phyloP scores from a whole-genome alignment of 1,284 basidiomycete genomes.

The Cutaneotrichosporon curvatum region DNA sequence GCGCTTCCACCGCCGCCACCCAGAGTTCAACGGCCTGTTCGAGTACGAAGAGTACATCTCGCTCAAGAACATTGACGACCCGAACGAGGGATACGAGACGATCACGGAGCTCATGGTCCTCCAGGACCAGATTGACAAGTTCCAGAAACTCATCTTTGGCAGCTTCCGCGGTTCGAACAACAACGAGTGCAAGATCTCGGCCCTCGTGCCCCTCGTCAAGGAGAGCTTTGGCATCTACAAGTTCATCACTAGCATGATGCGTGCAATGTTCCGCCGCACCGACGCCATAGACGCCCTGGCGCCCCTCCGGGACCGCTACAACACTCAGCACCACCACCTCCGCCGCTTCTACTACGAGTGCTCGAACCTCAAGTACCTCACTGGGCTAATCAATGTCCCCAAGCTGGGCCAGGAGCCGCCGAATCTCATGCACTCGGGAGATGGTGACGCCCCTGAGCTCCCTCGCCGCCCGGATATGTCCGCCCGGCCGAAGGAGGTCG shows the following conservation, averaged over 20 bases:
- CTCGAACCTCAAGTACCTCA: constrained; percentile 91
- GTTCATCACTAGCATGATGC: constrained; percentile 94
- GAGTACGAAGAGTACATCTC: constrained; percentile 97
- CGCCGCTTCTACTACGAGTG: constrained; percentile 97
- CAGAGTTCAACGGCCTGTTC: constrained; percentile 92
- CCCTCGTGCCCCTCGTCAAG: constrained; percentile 88
- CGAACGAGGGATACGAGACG: constrained; percentile 95
- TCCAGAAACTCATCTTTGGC: constrained; percentile 91
- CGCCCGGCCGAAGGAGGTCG: constrained; percentile 49
- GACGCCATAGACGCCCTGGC: constrained; percentile 78
- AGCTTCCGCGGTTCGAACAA: constrained; percentile 83
- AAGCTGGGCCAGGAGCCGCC: constrained; percentile 95
- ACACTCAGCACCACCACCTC: constrained; percentile 78
- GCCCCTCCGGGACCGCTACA: constrained; percentile 75
- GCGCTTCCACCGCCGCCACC: constrained; percentile 83
- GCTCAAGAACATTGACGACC: constrained; percentile 91
- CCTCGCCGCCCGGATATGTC: constrained; percentile 69
- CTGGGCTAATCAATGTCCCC: constrained; percentile 90
- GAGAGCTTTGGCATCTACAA: constrained; percentile 96
- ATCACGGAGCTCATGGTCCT: constrained; percentile 91
- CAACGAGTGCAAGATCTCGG: constrained; percentile 91
- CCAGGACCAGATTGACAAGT: constrained; percentile 94
- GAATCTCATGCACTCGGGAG: constrained; percentile 64
- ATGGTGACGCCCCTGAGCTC: constrained; percentile 70
- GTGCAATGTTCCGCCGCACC: constrained; percentile 87